phyloP scores from a whole-genome alignment of 2,329 filamentous ascomycete genomes.

The Annulohypoxylon truncatum region DNA sequence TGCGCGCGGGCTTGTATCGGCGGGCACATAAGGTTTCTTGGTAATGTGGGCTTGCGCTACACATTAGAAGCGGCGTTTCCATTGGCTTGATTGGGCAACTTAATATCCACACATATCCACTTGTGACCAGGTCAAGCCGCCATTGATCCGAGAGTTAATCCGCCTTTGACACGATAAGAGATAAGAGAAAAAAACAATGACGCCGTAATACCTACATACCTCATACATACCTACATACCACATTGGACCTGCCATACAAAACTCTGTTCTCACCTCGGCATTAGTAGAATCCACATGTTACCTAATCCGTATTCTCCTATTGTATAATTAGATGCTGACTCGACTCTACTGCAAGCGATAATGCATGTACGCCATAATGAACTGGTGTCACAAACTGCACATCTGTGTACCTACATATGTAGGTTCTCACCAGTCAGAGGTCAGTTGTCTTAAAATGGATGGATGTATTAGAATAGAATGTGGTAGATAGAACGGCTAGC shows the following conservation, averaged over 20 bases:
- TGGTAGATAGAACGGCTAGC: no score
- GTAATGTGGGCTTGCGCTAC: conserved; percentile 27
- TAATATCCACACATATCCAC: neutral
- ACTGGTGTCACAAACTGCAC: neutral
- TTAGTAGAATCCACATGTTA: conserved; percentile 5
- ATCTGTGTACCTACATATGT: neutral
- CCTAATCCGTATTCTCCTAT: conserved; percentile 14
- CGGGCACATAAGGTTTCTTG: conserved; percentile 27
- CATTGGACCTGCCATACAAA: no score
- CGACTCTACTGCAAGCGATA: conserved; percentile 11
- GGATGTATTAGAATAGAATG: no score
- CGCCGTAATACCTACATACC: neutral
- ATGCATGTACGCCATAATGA: conserved; percentile 4
- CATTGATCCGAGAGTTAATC: conserved; percentile 42
- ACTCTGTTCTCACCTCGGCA: no score
- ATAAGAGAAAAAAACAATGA: conserved; percentile 38
- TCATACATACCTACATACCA: no score
- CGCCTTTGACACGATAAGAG: conserved; percentile 37
- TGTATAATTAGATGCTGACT: neutral
- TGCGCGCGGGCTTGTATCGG: conserved; percentile 38
- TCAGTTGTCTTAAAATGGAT: neutral
- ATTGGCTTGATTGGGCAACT: conserved; percentile 25
- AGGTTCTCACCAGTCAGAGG: neutral
- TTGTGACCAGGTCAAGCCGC: conserved; percentile 14
- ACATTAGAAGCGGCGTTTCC: conserved; percentile 25